Conservation (phyloP, 768 basidiomycete species). For the Leucocoprinus sp. region DNA sequence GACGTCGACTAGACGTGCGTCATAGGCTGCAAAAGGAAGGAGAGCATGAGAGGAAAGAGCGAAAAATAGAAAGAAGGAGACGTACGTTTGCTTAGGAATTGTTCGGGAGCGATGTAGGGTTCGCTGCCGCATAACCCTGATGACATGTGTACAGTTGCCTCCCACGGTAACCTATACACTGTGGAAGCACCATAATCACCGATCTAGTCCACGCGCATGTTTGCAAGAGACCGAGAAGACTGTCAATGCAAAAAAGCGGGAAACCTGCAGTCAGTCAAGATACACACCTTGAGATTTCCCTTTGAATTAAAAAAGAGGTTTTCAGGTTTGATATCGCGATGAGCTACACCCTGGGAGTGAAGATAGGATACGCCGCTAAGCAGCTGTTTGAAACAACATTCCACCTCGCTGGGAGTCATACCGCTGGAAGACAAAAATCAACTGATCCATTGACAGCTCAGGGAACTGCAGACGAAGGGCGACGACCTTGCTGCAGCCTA, state of each 20-base stretch:
- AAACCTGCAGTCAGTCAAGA: not conserved
- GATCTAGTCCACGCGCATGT: slow-evolving; percentile 44
- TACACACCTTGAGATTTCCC: slow-evolving; percentile 83
- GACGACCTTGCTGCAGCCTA: no score
- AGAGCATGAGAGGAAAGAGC: not conserved
- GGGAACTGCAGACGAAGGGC: no score
- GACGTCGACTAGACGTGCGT: slow-evolving; percentile 93
- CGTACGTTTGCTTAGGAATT: slow-evolving; percentile 95
- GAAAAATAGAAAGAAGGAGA: slow-evolving; percentile 15
- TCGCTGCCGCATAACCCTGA: slow-evolving; percentile 97
- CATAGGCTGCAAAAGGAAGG: slow-evolving; percentile 64
- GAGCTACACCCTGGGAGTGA: slow-evolving; percentile 94
- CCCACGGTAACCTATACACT: slow-evolving; percentile 98
- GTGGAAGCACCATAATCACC: slow-evolving; percentile 98
- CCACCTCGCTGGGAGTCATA: slow-evolving; percentile 88
- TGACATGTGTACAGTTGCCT: slow-evolving; percentile 92
- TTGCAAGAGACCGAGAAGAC: not conserved
- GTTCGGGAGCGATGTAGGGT: slow-evolving; percentile 98
- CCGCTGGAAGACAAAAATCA: slow-evolving; percentile 24
- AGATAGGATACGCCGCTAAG: slow-evolving; percentile 83
- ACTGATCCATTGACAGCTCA: no score
- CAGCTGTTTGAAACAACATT: slow-evolving; percentile 98
- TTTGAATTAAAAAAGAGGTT: slow-evolving; percentile 91
- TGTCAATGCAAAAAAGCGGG: not conserved
- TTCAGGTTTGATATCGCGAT: slow-evolving; percentile 97